Evolutionary conservation across 2,329 filamentous ascomycete genomes (phyloP), one percentile per base, ranked within the genome.

Genomic region (Hysterium pulicare): DNA sequence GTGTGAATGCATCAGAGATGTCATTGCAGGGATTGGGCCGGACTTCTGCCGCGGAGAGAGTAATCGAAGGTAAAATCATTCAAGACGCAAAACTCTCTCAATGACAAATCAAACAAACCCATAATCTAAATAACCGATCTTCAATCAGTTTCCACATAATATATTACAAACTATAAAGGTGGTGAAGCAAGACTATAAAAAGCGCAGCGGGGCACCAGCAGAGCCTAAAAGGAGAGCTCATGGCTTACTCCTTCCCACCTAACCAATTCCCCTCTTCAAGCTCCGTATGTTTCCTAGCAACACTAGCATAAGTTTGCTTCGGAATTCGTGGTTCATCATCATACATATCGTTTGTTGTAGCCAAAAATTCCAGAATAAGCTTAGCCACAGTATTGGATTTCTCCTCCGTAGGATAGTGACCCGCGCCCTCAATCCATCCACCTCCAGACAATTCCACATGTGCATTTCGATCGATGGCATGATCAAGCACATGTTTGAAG

Each of bases 361-460:
- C 24, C 24, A 28, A 13, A 28, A 28, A 28, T 7, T 28, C 24
- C 8, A 28, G 32, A 8, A 34, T 34, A 7, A 34, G 9, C 7
- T 34, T 15, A 20, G 8, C 9, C n/a, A 34, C 34, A 33, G 33
- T 33, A 7, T 34, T 16, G 15, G 7, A 9, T 16, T 26, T 21
- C 19, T 46, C 41, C 24, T 46, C 44, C 11, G 15, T 23, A 16
- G 32, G 24, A 15, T 40, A 45, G 17, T 45, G 34, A n/a, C 44
- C 41, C 6, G 44, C 44, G 5, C 41, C 41, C 9, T 44, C 23
- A 6, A 46, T 37, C 44, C 41, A 46, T 33, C 28, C 34, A 2
- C 22, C 41, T 1, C 34, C 21, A 8, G 41, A 3, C 31, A 26
- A 13, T 13, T 28, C n/a, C 7, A 40, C 23, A 5, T 39, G 35